Conservation (phyloP, 805 yeast genomes). For the Geotrichum ghanense region DNA sequence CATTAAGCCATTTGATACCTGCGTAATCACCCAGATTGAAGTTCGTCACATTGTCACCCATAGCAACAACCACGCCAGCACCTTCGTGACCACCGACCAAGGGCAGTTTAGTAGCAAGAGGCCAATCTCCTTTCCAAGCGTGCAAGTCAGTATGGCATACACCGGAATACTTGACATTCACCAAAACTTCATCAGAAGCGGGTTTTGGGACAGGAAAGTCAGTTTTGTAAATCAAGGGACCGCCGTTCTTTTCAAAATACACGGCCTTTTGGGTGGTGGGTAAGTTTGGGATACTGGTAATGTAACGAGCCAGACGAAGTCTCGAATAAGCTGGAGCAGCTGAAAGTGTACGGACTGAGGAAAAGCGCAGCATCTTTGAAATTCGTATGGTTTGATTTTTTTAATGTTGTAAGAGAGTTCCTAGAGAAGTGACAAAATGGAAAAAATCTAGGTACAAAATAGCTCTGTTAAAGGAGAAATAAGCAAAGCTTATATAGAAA, state of each 20-base stretch:
- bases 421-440: too few species aligned
- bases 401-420: too few species aligned
- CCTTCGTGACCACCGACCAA: conserved; percentile 26
- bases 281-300: too few species aligned
- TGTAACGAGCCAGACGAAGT: too few species aligned
- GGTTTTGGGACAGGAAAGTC: conserved; percentile 27
- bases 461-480: too few species aligned
- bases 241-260: not conserved
- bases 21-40: conserved; percentile 17
- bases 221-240: too few species aligned
- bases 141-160: conserved; percentile 35
- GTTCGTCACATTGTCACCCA: conserved; percentile 12
- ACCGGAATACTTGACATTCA: conserved; percentile 29
- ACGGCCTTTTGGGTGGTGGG: not conserved
- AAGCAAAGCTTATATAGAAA: too few species aligned
- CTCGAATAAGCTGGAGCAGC: too few species aligned
- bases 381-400: too few species aligned
- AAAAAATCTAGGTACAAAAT: too few species aligned
- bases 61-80: conserved; percentile 19
- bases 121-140: conserved; percentile 32
- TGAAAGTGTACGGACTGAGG: too few species aligned
- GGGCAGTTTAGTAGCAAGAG: conserved; percentile 14
- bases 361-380: too few species aligned
- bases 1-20: conserved; percentile 18
- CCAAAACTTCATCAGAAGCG: conserved; percentile 18